Evolutionary conservation across 2,329 filamentous ascomycete genomes (phyloP), one percentile per base, ranked within the genome.

Genomic region (Chaetomium globosum): DNA sequence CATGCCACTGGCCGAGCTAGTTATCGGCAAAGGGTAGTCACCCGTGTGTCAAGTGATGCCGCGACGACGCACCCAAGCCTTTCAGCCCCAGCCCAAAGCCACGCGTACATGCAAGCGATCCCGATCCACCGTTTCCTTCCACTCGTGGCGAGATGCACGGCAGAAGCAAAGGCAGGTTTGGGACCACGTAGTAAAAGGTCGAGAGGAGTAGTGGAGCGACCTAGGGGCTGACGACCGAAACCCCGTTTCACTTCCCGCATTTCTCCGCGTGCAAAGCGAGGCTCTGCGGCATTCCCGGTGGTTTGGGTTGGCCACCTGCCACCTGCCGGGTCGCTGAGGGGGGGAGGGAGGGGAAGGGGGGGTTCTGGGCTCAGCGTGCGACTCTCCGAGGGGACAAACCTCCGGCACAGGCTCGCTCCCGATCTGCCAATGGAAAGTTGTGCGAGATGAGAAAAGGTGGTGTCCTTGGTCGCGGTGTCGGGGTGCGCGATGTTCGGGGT

Each of bases 241-340:
- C 30, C 13, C 39, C 51, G 61, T 63, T 46, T 63, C 61, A 63
- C 16, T 30, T 49, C 28, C 21, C 31, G 53, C 46, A 23, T 51
- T 51, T 57, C 52, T 58, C 33, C 39, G 30, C 3, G 26, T 23
- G 19, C 2, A 30, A 16, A 51, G 26, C 19, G 51, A 60, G 49
- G 23, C 62, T 55, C 62, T 54, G 57, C 36, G 23, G 13, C 51
- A 51, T 60, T 60, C 57, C 62, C 26, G 39, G n/a, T 28, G 36
- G 56, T 56, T 52, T 62, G 53, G 53, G 19, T 19, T 23, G 43
- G 4, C 10, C 13, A 33, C 12, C 19, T 58, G 43, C 26, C 56
- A 49, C 28, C 23, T 51, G 28, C 7, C 28, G 19, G 56, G 19
- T 43, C 9, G 6, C 43, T 12, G 36, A 43, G 2, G 23, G 36